phyloP scores from a whole-genome alignment of 2,329 filamentous ascomycete species.

The Monilinia aucupariae region DNA sequence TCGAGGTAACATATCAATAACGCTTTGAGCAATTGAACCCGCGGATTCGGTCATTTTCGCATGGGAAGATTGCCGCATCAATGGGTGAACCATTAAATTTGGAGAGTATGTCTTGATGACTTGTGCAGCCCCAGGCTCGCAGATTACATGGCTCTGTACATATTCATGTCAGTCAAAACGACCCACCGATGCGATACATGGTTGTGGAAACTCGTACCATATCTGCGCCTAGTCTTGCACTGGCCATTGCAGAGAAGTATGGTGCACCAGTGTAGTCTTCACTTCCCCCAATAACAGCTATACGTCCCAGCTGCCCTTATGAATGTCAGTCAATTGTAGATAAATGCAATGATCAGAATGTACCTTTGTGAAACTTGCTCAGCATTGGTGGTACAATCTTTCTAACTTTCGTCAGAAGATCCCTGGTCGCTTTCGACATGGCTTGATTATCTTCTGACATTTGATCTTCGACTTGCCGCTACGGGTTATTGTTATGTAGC shows the following conservation, averaged over 20 bases:
- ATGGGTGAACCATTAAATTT: slow-evolving; percentile 95
- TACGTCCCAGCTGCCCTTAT: slow-evolving; percentile 80
- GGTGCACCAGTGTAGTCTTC: slow-evolving; percentile 96
- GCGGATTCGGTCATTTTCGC: slow-evolving; percentile 50
- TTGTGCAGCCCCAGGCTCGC: slow-evolving; percentile 76
- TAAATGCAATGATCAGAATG: neutral
- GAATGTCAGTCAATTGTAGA: slow-evolving; percentile 13
- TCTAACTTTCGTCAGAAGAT: slow-evolving; percentile 73
- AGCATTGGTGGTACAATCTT: slow-evolving; percentile 93
- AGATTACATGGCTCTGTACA: slow-evolving; percentile 81
- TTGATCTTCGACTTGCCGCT: slow-evolving; percentile 1
- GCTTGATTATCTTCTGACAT: slow-evolving; percentile 36
- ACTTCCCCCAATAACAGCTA: slow-evolving; percentile 91
- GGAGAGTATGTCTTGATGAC: slow-evolving; percentile 98
- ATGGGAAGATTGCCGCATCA: slow-evolving; percentile 72
- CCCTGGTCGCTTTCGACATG: slow-evolving; percentile 67
- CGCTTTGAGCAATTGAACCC: slow-evolving; percentile 55
- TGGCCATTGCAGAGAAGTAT: slow-evolving; percentile 97
- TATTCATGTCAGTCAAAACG: neutral
- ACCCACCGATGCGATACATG: neutral
- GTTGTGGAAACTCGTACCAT: slow-evolving; percentile 54
- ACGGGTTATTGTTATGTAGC: neutral
- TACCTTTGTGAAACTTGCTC: slow-evolving; percentile 93
- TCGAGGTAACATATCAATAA: slow-evolving; percentile 76
- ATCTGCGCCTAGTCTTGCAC: slow-evolving; percentile 81